A percentile compares a stretch with the other conserved stretches of the same genome.
phyloP scores from a whole-genome alignment of 2,329 filamentous ascomycete genomes.

The Verticillium tricorpus region DNA sequence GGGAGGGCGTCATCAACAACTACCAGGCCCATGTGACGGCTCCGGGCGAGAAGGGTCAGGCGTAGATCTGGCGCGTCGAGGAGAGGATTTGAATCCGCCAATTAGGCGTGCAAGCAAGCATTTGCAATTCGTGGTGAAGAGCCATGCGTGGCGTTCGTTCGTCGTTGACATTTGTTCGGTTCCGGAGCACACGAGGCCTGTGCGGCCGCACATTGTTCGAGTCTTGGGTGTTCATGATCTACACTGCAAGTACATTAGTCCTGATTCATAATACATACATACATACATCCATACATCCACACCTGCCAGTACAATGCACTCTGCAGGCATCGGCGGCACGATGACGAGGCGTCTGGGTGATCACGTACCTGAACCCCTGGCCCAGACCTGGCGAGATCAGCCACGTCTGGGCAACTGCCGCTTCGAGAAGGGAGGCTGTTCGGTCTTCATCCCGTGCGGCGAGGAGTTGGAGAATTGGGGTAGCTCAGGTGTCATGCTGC shows the following conservation, averaged over 20 bases:
- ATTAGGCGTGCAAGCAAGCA: neutral
- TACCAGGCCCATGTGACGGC: conserved; percentile 38
- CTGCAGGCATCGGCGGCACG: neutral
- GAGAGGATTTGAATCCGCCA: neutral
- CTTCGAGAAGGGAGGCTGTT: neutral
- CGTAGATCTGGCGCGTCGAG: neutral
- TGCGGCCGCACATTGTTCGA: neutral
- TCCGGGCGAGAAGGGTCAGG: conserved; percentile 19
- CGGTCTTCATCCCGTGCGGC: neutral
- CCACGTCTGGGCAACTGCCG: neutral
- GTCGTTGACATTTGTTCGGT: neutral
- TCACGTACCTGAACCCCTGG: neutral
- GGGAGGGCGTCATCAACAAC: conserved; percentile 38
- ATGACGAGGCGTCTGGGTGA: neutral
- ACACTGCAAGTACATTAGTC: neutral
- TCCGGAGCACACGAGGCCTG: neutral
- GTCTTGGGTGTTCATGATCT: neutral
- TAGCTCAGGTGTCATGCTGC: neutral
- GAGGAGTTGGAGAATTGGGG: neutral
- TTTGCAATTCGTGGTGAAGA: neutral
- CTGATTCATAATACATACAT: neutral
- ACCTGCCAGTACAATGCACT: neutral
- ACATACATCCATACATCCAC: neutral
- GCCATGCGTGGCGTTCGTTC: neutral
- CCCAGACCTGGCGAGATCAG: neutral